Conservation (phyloP, 2,329 filamentous ascomycete genomes). For the Curvularia sp. region DNA sequence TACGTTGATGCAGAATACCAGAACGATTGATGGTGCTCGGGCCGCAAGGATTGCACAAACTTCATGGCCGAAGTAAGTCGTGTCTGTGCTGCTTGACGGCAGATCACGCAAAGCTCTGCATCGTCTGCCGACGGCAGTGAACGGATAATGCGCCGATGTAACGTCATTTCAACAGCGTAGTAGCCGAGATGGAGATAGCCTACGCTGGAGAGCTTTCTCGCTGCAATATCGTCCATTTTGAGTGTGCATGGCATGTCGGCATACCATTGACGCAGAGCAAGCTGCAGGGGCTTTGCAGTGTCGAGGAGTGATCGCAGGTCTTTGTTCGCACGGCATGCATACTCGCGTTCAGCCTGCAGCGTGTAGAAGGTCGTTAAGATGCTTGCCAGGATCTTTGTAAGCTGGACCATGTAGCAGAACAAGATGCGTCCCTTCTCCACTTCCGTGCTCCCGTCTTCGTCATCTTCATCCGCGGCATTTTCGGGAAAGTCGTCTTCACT, state of each 20-base stretch:
- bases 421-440: conserved; percentile 49
- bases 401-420: conserved; percentile 61
- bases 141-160: conserved; percentile 54
- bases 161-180: conserved; percentile 56
- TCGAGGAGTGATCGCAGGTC: conserved; percentile 61
- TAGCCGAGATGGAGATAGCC: conserved; percentile 58
- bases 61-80: conserved; percentile 55
- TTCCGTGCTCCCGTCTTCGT: conserved; percentile 46
- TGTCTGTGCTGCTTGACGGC: conserved; percentile 54
- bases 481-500: conserved; percentile 56
- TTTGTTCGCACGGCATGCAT: conserved; percentile 51
- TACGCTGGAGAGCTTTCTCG: conserved; percentile 36
- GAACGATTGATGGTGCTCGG: conserved; percentile 57
- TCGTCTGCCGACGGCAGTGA: conserved; percentile 42
- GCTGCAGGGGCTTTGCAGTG: conserved; percentile 61
- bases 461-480: conserved; percentile 42
- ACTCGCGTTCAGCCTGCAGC: conserved; percentile 56
- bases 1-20: conserved; percentile 57
- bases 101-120: conserved; percentile 46
- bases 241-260: conserved; percentile 56
- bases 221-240: conserved; percentile 56
- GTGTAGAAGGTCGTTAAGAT: conserved; percentile 63
- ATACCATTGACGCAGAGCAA: conserved; percentile 62
- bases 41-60: conserved; percentile 55
- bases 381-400: conserved; percentile 61